Conservation (phyloP, 495 filamentous ascomycete genomes). For the Monascus purpureus region DNA sequence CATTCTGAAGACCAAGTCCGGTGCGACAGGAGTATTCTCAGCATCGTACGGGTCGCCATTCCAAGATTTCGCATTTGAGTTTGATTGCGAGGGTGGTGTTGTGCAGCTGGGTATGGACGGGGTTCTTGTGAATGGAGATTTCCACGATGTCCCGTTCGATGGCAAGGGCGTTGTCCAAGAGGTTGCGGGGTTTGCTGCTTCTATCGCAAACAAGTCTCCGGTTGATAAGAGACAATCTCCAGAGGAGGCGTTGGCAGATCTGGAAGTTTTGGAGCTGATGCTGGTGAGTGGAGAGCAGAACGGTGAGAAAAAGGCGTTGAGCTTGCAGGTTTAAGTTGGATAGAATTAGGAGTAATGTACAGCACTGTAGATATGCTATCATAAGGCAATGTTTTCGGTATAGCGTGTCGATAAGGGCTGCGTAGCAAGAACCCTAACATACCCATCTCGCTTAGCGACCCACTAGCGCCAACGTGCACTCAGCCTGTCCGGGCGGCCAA, state of each 20-base stretch:
- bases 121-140: conserved; percentile 36
- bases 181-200: conserved; percentile 49
- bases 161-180: conserved; percentile 50
- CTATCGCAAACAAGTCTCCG: conserved; percentile 30
- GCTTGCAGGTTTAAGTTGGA: background rate
- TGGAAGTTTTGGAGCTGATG: conserved; percentile 55
- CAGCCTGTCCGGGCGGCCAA: conserved; percentile 14
- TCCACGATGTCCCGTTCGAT: conserved; percentile 40
- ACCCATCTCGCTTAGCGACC: conserved; percentile 32
- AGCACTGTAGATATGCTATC: background rate
- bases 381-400: background rate
- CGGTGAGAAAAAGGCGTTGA: conserved; percentile 26
- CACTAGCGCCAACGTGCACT: conserved; percentile 26
- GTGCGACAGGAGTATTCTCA: conserved; percentile 46
- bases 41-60: conserved; percentile 57
- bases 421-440: too few species aligned
- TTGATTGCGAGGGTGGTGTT: conserved; percentile 36
- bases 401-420: background rate
- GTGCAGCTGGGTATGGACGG: conserved; percentile 40
- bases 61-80: conserved; percentile 32
- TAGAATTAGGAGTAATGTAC: background rate
- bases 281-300: conserved; percentile 45
- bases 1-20: conserved; percentile 41
- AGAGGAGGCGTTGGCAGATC: conserved; percentile 54
- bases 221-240: conserved; percentile 42